Evolutionary conservation across 2,329 filamentous ascomycete genomes (phyloP).

Genomic region (Clarireedia hainanense): DNA sequence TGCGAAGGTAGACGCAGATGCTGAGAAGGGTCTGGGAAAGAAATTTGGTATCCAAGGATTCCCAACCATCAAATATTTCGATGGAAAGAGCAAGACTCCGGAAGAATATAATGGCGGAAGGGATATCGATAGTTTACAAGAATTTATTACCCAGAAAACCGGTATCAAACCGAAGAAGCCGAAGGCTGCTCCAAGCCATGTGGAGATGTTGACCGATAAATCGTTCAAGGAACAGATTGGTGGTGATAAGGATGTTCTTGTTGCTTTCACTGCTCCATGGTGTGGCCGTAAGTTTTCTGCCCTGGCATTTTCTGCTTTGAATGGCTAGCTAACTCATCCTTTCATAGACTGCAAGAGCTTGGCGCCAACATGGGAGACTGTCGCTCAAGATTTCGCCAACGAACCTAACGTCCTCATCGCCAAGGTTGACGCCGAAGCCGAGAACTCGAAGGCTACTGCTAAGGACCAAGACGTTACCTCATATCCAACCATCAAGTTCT

Average conservation of each 20-base stretch:
- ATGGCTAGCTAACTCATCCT: slow-evolving; percentile 11
- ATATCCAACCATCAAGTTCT: slow-evolving; percentile 98
- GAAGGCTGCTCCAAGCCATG: slow-evolving; percentile 62
- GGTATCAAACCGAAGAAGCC: slow-evolving; percentile 71
- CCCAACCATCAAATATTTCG: slow-evolving; percentile 95
- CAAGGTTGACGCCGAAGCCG: slow-evolving; percentile 90
- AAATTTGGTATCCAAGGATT: slow-evolving; percentile 88
- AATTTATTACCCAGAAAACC: slow-evolving; percentile 81
- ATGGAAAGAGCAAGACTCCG: slow-evolving; percentile 83
- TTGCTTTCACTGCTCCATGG: slow-evolving; percentile 97
- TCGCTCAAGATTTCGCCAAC: slow-evolving; percentile 72
- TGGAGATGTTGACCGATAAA: slow-evolving; percentile 72
- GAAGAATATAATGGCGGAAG: slow-evolving; percentile 79
- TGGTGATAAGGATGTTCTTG: slow-evolving; percentile 78
- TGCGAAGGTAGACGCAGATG: slow-evolving; percentile 93
- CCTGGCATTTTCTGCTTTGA: background rate
- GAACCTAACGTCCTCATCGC: slow-evolving; percentile 78
- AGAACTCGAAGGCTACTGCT: slow-evolving; percentile 73
- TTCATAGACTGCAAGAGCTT: slow-evolving; percentile 87
- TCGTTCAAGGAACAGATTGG: slow-evolving; percentile 74
- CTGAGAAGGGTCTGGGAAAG: slow-evolving; percentile 76
- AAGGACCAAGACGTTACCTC: slow-evolving; percentile 69
- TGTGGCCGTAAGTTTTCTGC: slow-evolving; percentile 69
- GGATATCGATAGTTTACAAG: slow-evolving; percentile 75
- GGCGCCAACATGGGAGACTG: slow-evolving; percentile 80